Evolutionary conservation across 1,284 basidiomycete genomes (phyloP).

Genomic region (Ganoderma lucidum): DNA sequence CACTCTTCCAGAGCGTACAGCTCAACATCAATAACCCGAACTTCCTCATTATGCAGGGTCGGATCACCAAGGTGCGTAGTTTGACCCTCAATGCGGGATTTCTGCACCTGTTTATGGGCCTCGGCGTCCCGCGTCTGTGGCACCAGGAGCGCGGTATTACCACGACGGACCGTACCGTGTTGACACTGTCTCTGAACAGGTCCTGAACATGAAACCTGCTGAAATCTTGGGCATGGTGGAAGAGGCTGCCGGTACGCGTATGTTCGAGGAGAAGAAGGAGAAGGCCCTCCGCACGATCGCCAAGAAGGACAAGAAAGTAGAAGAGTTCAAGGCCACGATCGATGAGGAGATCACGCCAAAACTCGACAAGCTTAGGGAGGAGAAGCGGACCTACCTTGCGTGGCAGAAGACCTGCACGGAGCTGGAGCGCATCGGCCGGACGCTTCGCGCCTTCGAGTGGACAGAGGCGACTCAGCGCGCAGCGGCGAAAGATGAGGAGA

Average conservation of each 20-base stretch:
- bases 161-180: not conserved
- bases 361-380: slow-evolving; percentile 88
- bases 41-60: slow-evolving; percentile 99
- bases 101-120: no score
- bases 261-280: slow-evolving; percentile 99
- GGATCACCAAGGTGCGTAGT: slow-evolving; percentile 81
- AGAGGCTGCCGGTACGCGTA: slow-evolving; percentile 97
- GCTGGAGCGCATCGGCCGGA: slow-evolving; percentile 88
- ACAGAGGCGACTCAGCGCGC: slow-evolving; percentile 59
- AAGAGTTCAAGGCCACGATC: slow-evolving; percentile 86
- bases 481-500: slow-evolving; percentile 59
- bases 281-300: slow-evolving; percentile 97
- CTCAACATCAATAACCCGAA: slow-evolving; percentile 99
- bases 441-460: slow-evolving; percentile 94
- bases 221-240: slow-evolving; percentile 99
- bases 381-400: slow-evolving; percentile 91
- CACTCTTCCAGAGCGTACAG: slow-evolving; percentile 96
- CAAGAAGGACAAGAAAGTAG: slow-evolving; percentile 97
- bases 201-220: slow-evolving; percentile 98
- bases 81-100: no score
- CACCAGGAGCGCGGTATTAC: not conserved
- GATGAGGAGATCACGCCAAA: slow-evolving; percentile 96
- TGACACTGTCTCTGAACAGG: slow-evolving; percentile 49
- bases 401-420: slow-evolving; percentile 93
- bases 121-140: not conserved